phyloP scores from a whole-genome alignment of 352 stramenopile genomes.

The Phytophthora hybrid region DNA sequence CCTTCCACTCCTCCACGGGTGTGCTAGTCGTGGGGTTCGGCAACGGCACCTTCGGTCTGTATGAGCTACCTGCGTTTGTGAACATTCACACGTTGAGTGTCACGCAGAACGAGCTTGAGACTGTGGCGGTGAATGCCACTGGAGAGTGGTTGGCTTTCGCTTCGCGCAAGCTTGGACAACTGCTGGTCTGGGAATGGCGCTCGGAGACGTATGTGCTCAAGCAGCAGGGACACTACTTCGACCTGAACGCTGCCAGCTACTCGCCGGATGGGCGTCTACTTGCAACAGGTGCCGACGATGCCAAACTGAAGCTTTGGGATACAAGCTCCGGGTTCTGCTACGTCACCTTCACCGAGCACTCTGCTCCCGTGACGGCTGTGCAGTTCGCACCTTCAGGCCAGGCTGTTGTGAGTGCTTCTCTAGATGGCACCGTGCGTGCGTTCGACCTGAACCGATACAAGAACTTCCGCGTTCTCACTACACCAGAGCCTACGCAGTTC shows the following conservation, averaged over 20 bases:
- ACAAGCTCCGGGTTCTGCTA: conserved; percentile 98
- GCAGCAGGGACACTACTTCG: conserved; percentile 99
- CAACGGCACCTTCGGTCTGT: conserved; percentile 98
- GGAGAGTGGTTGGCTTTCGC: conserved; percentile 99
- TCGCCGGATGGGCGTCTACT: conserved; percentile 97
- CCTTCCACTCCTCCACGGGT: conserved; percentile 86
- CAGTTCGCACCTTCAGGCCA: conserved; percentile 94
- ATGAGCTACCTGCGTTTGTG: conserved; percentile 95
- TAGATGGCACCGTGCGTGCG: conserved; percentile 98
- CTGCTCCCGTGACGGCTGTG: conserved; percentile 96
- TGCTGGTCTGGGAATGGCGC: conserved; percentile 99
- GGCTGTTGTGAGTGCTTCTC: conserved; percentile 95
- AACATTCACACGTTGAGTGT: conserved; percentile 98
- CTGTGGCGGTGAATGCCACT: conserved; percentile 95
- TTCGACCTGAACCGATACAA: conserved; percentile 99
- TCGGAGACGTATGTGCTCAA: conserved; percentile 99
- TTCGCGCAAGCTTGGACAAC: conserved; percentile 97
- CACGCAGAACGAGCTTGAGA: conserved; percentile 90
- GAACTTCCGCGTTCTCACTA: conserved; percentile 99
- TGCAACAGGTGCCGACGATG: conserved; percentile 98
- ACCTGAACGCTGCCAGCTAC: conserved; percentile 97
- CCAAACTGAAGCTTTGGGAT: conserved; percentile 99
- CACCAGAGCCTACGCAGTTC: conserved; percentile 97
- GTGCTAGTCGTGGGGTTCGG: conserved; percentile 97
- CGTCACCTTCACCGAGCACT: conserved; percentile 98